A percentile compares a stretch with the other conserved stretches of the same genome.
phyloP scores from a whole-genome alignment of 345 rosid genomes.

The Brassica incana region DNA sequence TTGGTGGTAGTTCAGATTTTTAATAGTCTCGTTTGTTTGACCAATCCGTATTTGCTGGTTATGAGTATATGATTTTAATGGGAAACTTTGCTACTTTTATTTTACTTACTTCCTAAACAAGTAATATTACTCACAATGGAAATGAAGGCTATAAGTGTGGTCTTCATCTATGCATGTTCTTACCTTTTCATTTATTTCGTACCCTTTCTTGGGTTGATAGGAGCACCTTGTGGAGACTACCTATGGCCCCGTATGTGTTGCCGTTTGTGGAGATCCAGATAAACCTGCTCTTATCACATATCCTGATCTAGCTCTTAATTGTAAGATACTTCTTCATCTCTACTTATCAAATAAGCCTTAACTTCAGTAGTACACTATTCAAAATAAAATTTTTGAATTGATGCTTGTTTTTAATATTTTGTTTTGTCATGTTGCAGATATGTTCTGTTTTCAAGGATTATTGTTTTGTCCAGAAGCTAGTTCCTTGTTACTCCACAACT shows the following conservation, averaged over 20 bases:
- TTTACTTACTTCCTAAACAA: constrained; percentile 16
- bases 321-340: constrained; percentile 38
- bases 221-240: constrained; percentile 70
- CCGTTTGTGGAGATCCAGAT: constrained; percentile 90
- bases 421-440: constrained; percentile 51
- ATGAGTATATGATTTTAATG: constrained; percentile 3
- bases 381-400: background rate
- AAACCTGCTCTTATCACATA: constrained; percentile 93
- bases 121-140: background rate
- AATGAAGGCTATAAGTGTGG: constrained; percentile 24
- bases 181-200: constrained; percentile 20
- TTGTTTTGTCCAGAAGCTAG: constrained; percentile 88
- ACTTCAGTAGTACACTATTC: background rate
- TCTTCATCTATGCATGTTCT: constrained; percentile 29
- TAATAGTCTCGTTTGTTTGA: constrained; percentile 13
- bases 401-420: background rate
- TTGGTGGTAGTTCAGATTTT: background rate
- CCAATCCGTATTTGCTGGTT: background rate
- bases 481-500: constrained; percentile 89
- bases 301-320: constrained; percentile 87
- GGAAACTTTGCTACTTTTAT: constrained; percentile 12
- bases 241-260: constrained; percentile 67
- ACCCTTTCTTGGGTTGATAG: constrained; percentile 40
- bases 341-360: background rate
- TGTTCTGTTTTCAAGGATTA: constrained; percentile 87